Evolutionary conservation across 495 filamentous ascomycete genomes (phyloP).

Genomic region (Bryoglossum gracile): DNA sequence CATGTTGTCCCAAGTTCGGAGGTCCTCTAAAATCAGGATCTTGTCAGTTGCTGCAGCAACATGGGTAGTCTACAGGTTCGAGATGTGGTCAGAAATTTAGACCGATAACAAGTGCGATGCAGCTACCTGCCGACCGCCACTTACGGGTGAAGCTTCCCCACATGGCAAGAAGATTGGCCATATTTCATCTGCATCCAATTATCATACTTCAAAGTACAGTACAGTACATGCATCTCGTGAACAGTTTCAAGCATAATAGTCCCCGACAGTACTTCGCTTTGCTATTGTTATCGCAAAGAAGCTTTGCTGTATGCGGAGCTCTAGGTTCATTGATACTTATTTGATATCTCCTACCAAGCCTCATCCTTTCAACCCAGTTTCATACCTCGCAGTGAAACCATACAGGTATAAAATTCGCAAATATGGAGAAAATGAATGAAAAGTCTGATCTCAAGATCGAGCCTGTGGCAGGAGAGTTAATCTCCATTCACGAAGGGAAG

Average conservation of each 20-base stretch:
- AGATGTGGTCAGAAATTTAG: slow-evolving; percentile 1
- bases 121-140: background rate
- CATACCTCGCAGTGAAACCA: no score
- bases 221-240: no score
- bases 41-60: background rate
- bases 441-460: slow-evolving; percentile 16
- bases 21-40: background rate
- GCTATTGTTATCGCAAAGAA: background rate
- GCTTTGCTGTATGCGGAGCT: background rate
- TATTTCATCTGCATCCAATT: background rate
- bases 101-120: background rate
- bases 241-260: no score
- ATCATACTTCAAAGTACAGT: background rate
- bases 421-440: slow-evolving; percentile 1
- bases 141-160: slow-evolving; percentile 7
- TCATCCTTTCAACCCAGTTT: no score
- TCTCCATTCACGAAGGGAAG: slow-evolving; percentile 4
- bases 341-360: background rate
- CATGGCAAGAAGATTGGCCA: slow-evolving; percentile 3
- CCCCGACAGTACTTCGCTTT: no score
- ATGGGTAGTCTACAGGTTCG: background rate
- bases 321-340: no score
- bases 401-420: background rate
- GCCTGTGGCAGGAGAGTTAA: background rate
- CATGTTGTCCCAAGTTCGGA: no score